phyloP scores from a whole-genome alignment of 257 asterid species.

The Gentiana straminea region DNA sequence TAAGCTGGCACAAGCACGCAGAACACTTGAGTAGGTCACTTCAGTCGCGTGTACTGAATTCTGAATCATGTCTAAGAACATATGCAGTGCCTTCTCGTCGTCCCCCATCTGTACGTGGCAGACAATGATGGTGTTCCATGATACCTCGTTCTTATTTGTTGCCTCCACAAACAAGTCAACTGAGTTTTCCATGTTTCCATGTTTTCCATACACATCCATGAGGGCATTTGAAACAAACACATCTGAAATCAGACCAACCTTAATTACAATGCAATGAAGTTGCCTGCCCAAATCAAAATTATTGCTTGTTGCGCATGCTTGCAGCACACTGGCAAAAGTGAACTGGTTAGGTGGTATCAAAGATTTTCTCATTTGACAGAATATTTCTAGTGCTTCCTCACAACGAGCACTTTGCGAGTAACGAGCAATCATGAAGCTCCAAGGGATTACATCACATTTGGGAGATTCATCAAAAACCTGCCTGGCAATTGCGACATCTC shows the following conservation, averaged over 20 bases:
- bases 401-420: slow-evolving; percentile 66
- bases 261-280: slow-evolving; percentile 51
- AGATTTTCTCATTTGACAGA: slow-evolving; percentile 48
- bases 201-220: slow-evolving; percentile 86
- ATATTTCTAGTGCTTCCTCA: slow-evolving; percentile 59
- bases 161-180: slow-evolving; percentile 42
- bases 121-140: slow-evolving; percentile 90
- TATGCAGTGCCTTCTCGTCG: slow-evolving; percentile 50
- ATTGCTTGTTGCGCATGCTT: slow-evolving; percentile 65
- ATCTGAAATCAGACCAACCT: slow-evolving; percentile 55
- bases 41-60: slow-evolving; percentile 52
- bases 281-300: slow-evolving; percentile 56
- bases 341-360: slow-evolving; percentile 65
- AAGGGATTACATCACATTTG: slow-evolving; percentile 66
- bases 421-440: slow-evolving; percentile 96
- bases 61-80: slow-evolving; percentile 51
- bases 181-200: slow-evolving; percentile 57
- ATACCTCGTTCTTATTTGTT: slow-evolving; percentile 52
- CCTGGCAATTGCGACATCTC: slow-evolving; percentile 61
- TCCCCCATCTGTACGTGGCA: slow-evolving; percentile 70
- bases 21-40: slow-evolving; percentile 74
- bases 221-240: slow-evolving; percentile 72
- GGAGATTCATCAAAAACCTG: slow-evolving; percentile 70
- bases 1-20: slow-evolving; percentile 76
- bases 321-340: slow-evolving; percentile 81